Evolutionary conservation across 2,329 filamentous ascomycete species (phyloP), one percentile per base, ranked within the genome.

Genomic region (Bipolaris oryzae): DNA sequence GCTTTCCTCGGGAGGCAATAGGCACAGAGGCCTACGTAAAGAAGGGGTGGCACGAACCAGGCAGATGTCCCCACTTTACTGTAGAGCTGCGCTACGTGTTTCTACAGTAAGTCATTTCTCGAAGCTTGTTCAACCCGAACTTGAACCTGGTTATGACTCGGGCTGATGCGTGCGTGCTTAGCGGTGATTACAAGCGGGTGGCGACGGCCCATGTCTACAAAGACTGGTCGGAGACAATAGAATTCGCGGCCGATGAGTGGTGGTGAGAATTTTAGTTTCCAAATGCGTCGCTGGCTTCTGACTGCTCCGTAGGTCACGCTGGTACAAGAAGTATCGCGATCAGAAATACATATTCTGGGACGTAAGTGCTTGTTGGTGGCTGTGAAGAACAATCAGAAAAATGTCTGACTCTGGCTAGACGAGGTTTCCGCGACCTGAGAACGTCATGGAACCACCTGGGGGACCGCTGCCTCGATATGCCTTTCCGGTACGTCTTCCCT

Each of bases 181-280:
- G 38, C 18, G 28, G 21, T 16, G 13, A 15, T 25, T 9, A 9
- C 23, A 16, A 18, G 11, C 31, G 18, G 5, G 52, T 21, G 10
- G 46, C 28, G 3, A 60, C 55, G 0, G 50, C 28, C 28, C 61
- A 64, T n/a, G 34, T 64, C 18, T 63, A 42, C 38, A 41, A 48
- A 9, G 57, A 65, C 15, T 37, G 41, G 11, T 59, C 45, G 7
- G 60, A 67, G 20, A 50, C 54, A 15, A 20, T 49, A 13, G 18
- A 42, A 11, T 25, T 6, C 3, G 18, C 11, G 10, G 6, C 3
- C 6, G 35, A 25, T 18, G 38, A 2, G 15, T 11, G 43, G 16
- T 31, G 10, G 28, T 31, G 28, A 31, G 28, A 13, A 31, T 31
- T 31, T 31, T 11, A 31, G 28, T 31, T 11, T 31, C 28, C 10